Evolutionary conservation across 305 asterid species (phyloP), one percentile per base, ranked within the genome.

Genomic region (Fraxinus platypoda): DNA sequence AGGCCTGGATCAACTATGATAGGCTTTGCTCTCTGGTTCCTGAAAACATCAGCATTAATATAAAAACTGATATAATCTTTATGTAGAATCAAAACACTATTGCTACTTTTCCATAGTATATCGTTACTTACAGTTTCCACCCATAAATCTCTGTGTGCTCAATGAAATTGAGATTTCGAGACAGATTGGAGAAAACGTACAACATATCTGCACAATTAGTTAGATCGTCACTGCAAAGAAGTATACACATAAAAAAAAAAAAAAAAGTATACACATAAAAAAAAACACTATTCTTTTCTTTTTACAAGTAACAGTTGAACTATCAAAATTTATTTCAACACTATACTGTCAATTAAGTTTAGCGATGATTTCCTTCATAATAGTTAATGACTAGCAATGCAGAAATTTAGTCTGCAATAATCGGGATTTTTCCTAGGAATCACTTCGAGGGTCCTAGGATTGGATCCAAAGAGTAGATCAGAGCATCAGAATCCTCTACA

Each of bases 1-100:
- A 96, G 97, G 80, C 98, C 98, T 21, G 98, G 99, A 87, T 96
- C 99, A 62, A 94, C 85, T 80, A 96, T 91, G 75, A 96, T 94
- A 28, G 98, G 97, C 85, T 90, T 94, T 84, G 95, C 99, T 88
- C 99, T 90, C 87, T 96, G 98, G 83, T 92, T 93, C 89, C 99
- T 96, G 91, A 83, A 83, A 81, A 84, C 66, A 46, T 13, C 12
- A 57, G 57, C 52, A 86, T n/a, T 74, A 9, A 49, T 54, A 57
- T 49, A 34, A 9, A 33, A 62, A 73, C 34, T 37, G 26, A 17
- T 25, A 86, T 66, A 34, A 62, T 82, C 49, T 31, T 19, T 1
- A 9, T 19, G 31, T 25, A 62, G 26, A 31, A 34, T 62, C 6
- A 68, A 74, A 77, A 26, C 34, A 12, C 34, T 6, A 21, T 57